These are phyloP conservation scores for Casaregolazyma lundiana DNA, from an alignment of 1,139 yeast species.

Conservation along the genomic window DNA sequence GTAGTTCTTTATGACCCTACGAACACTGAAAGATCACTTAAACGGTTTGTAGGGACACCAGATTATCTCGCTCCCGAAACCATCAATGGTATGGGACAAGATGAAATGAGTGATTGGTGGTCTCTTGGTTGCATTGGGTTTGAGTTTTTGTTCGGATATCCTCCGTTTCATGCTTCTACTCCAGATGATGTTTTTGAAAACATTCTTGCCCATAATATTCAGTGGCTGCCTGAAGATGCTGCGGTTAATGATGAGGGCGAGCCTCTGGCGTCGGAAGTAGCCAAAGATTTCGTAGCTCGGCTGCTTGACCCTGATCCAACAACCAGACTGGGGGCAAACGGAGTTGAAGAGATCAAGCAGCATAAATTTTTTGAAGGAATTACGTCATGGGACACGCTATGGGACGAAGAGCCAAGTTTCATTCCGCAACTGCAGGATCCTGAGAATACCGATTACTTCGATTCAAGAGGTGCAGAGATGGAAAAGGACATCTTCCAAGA, in stretches of 20 bases:
- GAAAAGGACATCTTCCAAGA: conserved; percentile 17
- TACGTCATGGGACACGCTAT: conserved; percentile 65
- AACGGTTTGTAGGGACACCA: conserved; percentile 90
- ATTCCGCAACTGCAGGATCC: conserved; percentile 78
- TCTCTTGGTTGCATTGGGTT: conserved; percentile 92
- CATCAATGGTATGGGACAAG: conserved; percentile 78
- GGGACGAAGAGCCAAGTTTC: conserved; percentile 74
- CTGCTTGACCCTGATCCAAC: conserved; percentile 61
- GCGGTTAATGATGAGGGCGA: conserved; percentile 40
- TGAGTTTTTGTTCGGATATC: conserved; percentile 88
- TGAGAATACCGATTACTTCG: conserved; percentile 89
- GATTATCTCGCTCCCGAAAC: conserved; percentile 98
- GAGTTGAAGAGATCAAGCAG: conserved; percentile 69
- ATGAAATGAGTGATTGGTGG: conserved; percentile 97
- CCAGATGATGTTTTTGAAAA: conserved; percentile 81
- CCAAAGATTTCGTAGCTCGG: conserved; percentile 65
- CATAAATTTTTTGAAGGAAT: conserved; percentile 75
- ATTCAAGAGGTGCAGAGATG: conserved; percentile 71
- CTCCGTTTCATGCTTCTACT: conserved; percentile 85
- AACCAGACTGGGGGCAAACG: conserved; percentile 66
- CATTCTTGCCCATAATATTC: conserved; percentile 65
- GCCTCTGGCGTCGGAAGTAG: conserved; percentile 51
- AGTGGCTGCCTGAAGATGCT: conserved; percentile 74
- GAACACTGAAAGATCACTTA: conserved; percentile 20
- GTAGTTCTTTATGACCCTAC: conserved; percentile 28